phyloP scores from a whole-genome alignment of 805 yeast species.

The Suhomyces vadensis region DNA sequence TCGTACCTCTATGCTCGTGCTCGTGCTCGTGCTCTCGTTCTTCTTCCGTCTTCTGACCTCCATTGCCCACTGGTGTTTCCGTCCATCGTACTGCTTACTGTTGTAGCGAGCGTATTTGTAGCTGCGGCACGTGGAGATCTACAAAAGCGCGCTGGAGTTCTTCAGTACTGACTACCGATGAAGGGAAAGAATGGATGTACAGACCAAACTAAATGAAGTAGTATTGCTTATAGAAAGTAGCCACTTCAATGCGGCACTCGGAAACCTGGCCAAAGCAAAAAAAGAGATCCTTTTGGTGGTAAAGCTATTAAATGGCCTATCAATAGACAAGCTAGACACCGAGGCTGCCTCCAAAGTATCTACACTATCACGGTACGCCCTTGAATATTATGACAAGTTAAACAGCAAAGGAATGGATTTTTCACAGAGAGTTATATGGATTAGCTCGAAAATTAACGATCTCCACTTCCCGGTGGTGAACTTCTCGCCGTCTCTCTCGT shows the following conservation, averaged over 20 bases:
- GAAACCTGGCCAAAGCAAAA: slow-evolving; percentile 17
- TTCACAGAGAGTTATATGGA: slow-evolving; percentile 28
- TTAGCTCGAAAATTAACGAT: slow-evolving; percentile 21
- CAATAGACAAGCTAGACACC: slow-evolving; percentile 10
- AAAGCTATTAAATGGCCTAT: slow-evolving; percentile 22
- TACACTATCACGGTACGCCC: slow-evolving; percentile 20
- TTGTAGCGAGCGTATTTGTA: background rate
- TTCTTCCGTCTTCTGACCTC: background rate
- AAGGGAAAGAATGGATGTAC: background rate
- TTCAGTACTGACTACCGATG: too few relatives aligned
- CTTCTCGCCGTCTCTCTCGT: slow-evolving; percentile 11
- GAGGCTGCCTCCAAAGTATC: background rate
- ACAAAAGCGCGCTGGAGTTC: too few relatives aligned
- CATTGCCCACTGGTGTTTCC: background rate
- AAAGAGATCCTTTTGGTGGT: slow-evolving; percentile 23
- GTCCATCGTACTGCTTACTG: background rate
- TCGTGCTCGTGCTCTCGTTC: background rate
- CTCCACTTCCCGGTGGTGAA: slow-evolving; percentile 21
- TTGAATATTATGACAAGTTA: slow-evolving; percentile 22
- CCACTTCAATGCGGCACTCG: slow-evolving; percentile 17
- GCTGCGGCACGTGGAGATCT: slow-evolving; percentile 2
- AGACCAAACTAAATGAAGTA: background rate
- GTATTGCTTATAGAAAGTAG: slow-evolving; percentile 16
- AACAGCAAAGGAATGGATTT: background rate
- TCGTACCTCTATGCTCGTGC: background rate